Percentiles rank a stretch among this genome's conserved stretches.
These are phyloP conservation scores for Mycocentrospora acerina DNA, from an alignment of 2,329 filamentous ascomycete species.

Conservation along the genomic window DNA sequence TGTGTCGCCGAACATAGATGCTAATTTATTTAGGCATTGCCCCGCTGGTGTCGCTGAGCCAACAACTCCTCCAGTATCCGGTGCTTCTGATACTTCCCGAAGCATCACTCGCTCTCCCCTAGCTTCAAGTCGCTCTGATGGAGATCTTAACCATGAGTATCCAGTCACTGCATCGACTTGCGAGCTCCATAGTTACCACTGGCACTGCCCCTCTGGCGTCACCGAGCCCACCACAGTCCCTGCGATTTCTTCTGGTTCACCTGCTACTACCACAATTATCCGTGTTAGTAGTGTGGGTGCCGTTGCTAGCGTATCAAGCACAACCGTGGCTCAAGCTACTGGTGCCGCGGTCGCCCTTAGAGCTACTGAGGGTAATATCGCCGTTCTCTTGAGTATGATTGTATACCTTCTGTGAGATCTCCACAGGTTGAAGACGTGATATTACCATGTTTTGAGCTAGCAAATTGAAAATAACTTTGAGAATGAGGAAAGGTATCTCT, in stretches of 20 bases:
- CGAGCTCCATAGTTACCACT: slow-evolving; percentile 29
- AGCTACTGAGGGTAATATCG: too few species aligned
- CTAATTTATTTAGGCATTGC: slow-evolving; percentile 16
- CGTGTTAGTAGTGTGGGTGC: too few species aligned
- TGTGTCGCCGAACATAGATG: neutral
- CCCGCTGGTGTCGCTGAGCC: slow-evolving; percentile 18
- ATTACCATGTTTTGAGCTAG: too few species aligned
- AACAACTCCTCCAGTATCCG: slow-evolving; percentile 10
- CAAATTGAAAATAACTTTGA: too few species aligned
- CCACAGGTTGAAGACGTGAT: too few species aligned
- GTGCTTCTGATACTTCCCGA: slow-evolving; percentile 2
- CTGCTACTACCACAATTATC: slow-evolving; percentile 5
- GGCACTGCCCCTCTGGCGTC: slow-evolving; percentile 31
- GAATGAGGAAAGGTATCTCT: too few species aligned
- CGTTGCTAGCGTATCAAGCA: too few species aligned
- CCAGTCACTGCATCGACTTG: slow-evolving; percentile 29
- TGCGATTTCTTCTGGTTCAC: slow-evolving; percentile 8
- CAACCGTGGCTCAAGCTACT: too few species aligned
- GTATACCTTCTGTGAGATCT: too few species aligned
- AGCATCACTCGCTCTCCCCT: slow-evolving; percentile 7
- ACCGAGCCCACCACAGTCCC: slow-evolving; percentile 23
- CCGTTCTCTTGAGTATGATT: too few species aligned
- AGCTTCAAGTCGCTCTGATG: slow-evolving; percentile 15
- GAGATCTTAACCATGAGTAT: slow-evolving; percentile 25
- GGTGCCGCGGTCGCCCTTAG: too few species aligned